phyloP scores from a whole-genome alignment of 257 asterid genomes.

The Vinca minor region DNA sequence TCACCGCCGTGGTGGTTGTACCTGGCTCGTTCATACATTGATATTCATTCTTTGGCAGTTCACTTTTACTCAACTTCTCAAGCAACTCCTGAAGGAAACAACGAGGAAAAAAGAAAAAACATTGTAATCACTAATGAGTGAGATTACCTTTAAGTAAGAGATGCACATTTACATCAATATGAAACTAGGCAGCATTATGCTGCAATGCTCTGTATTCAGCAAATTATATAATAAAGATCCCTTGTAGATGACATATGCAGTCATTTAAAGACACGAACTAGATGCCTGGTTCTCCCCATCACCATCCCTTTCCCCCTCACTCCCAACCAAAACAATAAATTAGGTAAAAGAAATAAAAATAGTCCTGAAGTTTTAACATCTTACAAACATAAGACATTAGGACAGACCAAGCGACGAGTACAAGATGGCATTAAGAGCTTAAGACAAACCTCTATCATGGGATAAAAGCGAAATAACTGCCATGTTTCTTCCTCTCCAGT shows the following conservation, averaged over 20 bases:
- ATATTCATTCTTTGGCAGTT: constrained; percentile 68
- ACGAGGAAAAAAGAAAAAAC: too few relatives aligned
- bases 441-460: constrained; percentile 72
- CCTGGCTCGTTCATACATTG: constrained; percentile 56
- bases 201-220: background rate
- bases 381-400: background rate
- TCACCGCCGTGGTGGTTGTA: constrained; percentile 22
- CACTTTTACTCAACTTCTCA: constrained; percentile 73
- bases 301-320: background rate
- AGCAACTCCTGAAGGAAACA: constrained; percentile 59
- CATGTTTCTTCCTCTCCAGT: constrained; percentile 83
- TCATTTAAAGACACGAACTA: background rate
- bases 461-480: constrained; percentile 85
- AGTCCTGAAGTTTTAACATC: background rate
- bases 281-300: background rate
- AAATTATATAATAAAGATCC: background rate
- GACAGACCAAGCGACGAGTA: background rate
- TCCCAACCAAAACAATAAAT: background rate
- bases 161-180: background rate
- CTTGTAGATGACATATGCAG: background rate
- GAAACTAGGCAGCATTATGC: background rate
- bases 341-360: background rate
- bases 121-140: too few relatives aligned
- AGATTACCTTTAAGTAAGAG: background rate
- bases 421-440: background rate